These are phyloP conservation scores for Dendrocalamus latiflorus DNA, from an alignment of 202 grass and related monocot species.

Conservation along the genomic window DNA sequence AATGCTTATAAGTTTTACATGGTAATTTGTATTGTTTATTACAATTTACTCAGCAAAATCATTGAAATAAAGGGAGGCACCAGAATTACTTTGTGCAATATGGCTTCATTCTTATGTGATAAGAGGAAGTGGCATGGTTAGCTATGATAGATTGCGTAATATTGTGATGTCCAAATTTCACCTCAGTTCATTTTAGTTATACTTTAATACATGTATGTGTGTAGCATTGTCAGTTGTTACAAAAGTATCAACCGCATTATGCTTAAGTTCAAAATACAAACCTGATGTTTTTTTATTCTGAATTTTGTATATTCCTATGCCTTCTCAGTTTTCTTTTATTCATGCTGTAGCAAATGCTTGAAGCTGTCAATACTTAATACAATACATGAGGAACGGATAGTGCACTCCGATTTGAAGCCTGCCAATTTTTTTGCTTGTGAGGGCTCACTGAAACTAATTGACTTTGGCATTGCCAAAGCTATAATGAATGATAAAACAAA, in stretches of 20 bases:
- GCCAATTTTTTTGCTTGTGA: constrained; percentile 89
- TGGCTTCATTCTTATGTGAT: no score
- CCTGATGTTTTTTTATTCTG: background rate
- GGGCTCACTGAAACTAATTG: constrained; percentile 76
- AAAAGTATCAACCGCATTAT: background rate
- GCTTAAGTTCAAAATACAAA: background rate
- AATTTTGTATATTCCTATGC: background rate
- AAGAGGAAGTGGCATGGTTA: background rate
- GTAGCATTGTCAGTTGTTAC: background rate
- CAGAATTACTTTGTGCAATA: no score
- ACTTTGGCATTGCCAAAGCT: constrained; percentile 97
- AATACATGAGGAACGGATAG: constrained; percentile 86
- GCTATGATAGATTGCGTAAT: background rate
- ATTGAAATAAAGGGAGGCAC: no score
- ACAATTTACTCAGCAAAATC: no score
- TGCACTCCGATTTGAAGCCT: constrained; percentile 95
- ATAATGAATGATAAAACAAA: constrained; percentile 97
- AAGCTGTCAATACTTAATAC: constrained; percentile 96
- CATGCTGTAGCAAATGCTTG: constrained; percentile 89
- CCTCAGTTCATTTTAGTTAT: background rate
- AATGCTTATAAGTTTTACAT: background rate
- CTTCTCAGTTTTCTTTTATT: constrained; percentile 17
- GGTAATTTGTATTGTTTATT: no score
- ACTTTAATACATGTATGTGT: background rate
- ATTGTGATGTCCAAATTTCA: background rate